phyloP scores from a whole-genome alignment of 306 rosid species.

The Quercus gilva region DNA sequence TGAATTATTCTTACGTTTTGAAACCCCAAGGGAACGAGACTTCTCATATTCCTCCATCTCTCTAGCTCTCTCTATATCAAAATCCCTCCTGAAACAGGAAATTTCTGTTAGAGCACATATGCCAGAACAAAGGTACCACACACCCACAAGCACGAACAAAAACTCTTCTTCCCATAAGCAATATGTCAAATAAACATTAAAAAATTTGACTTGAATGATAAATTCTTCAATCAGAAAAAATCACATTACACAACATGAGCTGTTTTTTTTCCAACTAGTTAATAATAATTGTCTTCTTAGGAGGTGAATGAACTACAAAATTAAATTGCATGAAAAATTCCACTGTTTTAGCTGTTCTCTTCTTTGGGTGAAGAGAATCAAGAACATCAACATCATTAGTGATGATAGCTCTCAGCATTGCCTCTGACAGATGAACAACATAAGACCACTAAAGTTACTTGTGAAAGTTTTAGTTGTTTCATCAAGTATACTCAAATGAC shows the following conservation, averaged over 20 bases:
- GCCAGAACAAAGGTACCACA: neutral
- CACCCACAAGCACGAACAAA: neutral
- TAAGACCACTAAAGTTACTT: neutral
- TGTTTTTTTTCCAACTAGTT: neutral
- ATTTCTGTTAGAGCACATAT: conserved; percentile 8
- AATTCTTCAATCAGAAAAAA: neutral
- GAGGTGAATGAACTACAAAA: neutral
- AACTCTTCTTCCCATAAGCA: neutral
- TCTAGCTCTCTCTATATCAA: conserved; percentile 63
- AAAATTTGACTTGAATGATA: neutral
- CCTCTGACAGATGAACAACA: neutral
- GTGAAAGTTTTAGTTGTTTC: neutral
- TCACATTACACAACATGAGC: neutral
- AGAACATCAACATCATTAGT: neutral
- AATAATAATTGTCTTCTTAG: neutral
- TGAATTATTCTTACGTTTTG: conserved; percentile 38
- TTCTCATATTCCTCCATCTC: conserved; percentile 53
- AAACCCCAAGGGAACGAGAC: conserved; percentile 29
- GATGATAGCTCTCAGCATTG: neutral
- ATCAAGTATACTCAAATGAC: neutral
- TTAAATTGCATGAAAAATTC: neutral
- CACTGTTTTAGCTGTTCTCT: neutral
- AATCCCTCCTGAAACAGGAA: conserved; percentile 63
- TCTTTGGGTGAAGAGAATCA: neutral
- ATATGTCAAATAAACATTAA: neutral